Evolutionary conservation across 176 grass and related monocot species (phyloP), one percentile per base, ranked within the genome.

Genomic region (Chrysopogon serrulatus): DNA sequence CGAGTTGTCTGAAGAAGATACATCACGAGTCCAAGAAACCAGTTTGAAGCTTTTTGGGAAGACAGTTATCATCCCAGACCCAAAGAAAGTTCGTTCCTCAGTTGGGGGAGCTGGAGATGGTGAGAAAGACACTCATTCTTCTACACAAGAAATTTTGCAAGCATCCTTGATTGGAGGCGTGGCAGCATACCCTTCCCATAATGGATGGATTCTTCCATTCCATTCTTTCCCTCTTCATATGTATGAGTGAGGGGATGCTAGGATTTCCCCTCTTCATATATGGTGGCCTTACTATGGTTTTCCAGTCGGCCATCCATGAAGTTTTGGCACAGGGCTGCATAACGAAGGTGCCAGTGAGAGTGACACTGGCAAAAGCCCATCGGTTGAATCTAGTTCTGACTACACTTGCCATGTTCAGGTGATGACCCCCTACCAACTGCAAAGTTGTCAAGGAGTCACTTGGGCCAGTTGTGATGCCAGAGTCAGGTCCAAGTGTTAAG

Each of bases 61-160:
- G 88, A 98, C 84, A 1, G 88, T 98, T 19, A 41, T 94, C 49
- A 76, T 98, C 53, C 73, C 77, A 8, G 88, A 91, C 27, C 78
- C 64, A 31, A 83, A 76, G 66, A 89, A 86, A 77, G 61, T 33
- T 54, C 69, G 76, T 71, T 75, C 65, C 65, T 86, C 70, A 2
- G 63, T 83, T 48, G 51, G 14, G 0, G 72, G 35, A 3, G 16
- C 30, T 26, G 61, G 49, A n/a, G 51, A 34, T 34, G 24, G 27
- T 24, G 59, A 81, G 23, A 65, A 62, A 60, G 18, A 35, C 17
- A 26, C 54, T 23, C 57, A 78, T 64, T 66, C 31, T 7, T 75
- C 34, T 32, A 32, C 10, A 24, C 47, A 74, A 27, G 84, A 54
- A 79, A 53, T 34, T 16, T 21, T 61, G 35, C 76, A 76, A 19